Base-by-base conservation (phyloP, 805 yeast genomes). In the Lachancea sp. region DNA sequence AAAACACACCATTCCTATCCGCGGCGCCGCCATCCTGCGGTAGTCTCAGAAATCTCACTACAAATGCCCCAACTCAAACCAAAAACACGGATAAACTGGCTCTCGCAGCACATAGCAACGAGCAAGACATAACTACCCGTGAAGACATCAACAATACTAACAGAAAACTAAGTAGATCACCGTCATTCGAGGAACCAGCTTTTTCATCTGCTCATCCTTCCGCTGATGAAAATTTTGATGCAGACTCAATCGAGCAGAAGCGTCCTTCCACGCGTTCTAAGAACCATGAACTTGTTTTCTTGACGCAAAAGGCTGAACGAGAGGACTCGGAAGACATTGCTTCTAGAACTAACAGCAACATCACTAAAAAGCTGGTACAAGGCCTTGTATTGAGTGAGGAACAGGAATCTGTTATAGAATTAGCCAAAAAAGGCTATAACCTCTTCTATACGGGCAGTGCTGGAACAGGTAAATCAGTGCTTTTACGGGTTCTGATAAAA, bases 371-470 rank as follows among this genome's bases (percentile, higher is more conserved):
- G 17, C 29, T 29, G 29, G 46, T 43, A 2, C 46, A 38, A 3
- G 46, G 42, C 0, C 42, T 64, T 2, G 43, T 58, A 5, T 53
- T 76, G 8, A 72, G 78, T 48, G 69, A 69, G 17, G 92, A 84
- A 54, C 94, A 84, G 54, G 71, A 73, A 42, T 63, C 71, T 36
- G 77, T 92, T 17, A 69, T 85, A 8, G 74, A 77, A 8, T 61
- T 84, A 40, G 95, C 81, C 0, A 61, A 75, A 32, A 55, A 67
- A 17, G 88, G 94, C 0, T 64, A 68, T 13, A 85, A 81, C 44
- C 64, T 92, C 2, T 92, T 92, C 56, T 92, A 85, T 58, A 92
- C 98, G 0, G 98, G 98, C 37, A 87, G 97, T 24, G 98, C 98
- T 0, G 98, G 98, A 54, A 92, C 98, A 0, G 98, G 98, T 56